Evolutionary conservation across 1,284 basidiomycete species (phyloP).

Genomic region (Salmacisia buchloeana): DNA sequence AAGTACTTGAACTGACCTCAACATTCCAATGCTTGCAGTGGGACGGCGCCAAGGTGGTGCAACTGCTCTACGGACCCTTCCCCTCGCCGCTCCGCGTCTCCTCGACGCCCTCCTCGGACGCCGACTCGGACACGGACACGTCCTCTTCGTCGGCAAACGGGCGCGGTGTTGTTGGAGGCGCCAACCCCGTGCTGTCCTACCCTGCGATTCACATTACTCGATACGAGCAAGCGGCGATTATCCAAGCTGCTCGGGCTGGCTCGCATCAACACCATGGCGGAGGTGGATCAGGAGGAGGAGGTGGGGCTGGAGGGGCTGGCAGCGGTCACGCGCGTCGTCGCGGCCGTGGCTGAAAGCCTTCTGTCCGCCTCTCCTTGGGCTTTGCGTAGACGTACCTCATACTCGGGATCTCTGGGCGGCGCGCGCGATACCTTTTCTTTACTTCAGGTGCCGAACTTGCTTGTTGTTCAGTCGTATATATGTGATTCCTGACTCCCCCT

Average conservation of each 20-base stretch:
- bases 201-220: slow-evolving; percentile 20
- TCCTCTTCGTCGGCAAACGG: neutral
- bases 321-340: neutral
- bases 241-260: neutral
- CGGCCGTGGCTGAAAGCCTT: neutral
- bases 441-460: too few species aligned
- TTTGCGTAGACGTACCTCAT: too few species aligned
- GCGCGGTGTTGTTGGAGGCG: too few species aligned
- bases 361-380: too few species aligned
- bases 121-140: neutral
- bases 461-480: too few species aligned
- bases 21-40: slow-evolving; percentile 7
- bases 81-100: neutral
- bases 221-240: slow-evolving; percentile 21
- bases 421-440: too few species aligned
- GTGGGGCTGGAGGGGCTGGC: neutral
- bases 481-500: too few species aligned
- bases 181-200: neutral
- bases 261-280: neutral
- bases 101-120: neutral
- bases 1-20: neutral
- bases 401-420: too few species aligned
- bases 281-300: neutral
- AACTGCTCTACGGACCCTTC: slow-evolving; percentile 17
- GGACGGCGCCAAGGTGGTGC: slow-evolving; percentile 20